Evolutionary conservation across 352 stramenopile species (phyloP).

Genomic region (Plasmopara viticola): DNA sequence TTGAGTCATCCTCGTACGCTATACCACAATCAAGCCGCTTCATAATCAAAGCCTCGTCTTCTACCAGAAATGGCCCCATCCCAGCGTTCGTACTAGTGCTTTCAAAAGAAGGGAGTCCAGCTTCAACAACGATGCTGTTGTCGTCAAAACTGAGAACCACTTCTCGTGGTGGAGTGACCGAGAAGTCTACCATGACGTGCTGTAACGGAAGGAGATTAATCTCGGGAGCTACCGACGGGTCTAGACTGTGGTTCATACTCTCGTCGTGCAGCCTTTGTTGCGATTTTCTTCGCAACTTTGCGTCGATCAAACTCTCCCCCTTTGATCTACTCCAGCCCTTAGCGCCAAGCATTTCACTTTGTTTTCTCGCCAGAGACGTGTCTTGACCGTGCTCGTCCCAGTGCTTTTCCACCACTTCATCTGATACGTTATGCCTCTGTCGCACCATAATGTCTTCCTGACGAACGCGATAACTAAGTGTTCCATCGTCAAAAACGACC

Average conservation of each 20-base stretch:
- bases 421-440: conserved; percentile 4
- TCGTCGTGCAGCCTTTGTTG: conserved; percentile 1
- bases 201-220: conserved; percentile 11
- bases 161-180: conserved; percentile 30
- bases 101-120: conserved; percentile 1
- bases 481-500: conserved; percentile 73
- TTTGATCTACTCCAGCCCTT: background rate
- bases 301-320: background rate
- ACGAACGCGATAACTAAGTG: conserved; percentile 59
- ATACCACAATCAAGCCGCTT: conserved; percentile 73
- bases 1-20: conserved; percentile 71
- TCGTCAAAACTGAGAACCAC: conserved; percentile 26
- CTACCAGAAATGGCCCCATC: conserved; percentile 27
- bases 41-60: conserved; percentile 41
- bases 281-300: conserved; percentile 5
- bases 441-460: conserved; percentile 61
- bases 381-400: conserved; percentile 1
- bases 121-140: background rate
- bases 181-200: conserved; percentile 51
- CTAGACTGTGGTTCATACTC: conserved; percentile 1
- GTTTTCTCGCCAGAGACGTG: conserved; percentile 1
- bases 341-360: conserved; percentile 8
- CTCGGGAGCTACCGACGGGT: conserved; percentile 10
- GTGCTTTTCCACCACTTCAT: conserved; percentile 7
- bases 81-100: background rate